phyloP scores from a whole-genome alignment of 179 eudicot genomes.

The Vitellaria paradoxa region DNA sequence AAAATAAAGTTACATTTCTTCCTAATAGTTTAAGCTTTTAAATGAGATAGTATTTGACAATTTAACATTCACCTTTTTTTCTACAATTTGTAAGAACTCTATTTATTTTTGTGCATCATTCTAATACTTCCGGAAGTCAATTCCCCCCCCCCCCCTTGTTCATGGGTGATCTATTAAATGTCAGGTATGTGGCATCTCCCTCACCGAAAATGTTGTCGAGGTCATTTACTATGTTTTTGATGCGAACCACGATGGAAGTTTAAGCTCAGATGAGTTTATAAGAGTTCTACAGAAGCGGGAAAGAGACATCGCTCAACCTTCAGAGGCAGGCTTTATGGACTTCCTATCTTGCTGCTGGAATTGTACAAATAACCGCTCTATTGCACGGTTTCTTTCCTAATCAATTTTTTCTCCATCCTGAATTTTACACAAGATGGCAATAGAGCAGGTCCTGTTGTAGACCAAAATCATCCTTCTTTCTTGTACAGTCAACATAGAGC shows the following conservation, averaged over 20 bases:
- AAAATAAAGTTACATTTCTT: too few relatives aligned
- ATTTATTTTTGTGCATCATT: neutral
- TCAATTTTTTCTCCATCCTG: neutral
- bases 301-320: constrained; percentile 40
- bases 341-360: constrained; percentile 53
- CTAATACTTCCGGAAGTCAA: neutral
- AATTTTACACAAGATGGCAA: neutral
- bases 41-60: too few relatives aligned
- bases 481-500: neutral
- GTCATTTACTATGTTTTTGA: constrained; percentile 75
- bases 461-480: neutral
- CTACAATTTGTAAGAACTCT: neutral
- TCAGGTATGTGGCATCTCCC: constrained; percentile 78
- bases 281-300: constrained; percentile 65
- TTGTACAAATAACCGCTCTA: constrained; percentile 35
- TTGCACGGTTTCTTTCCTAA: constrained; percentile 9
- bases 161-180: neutral
- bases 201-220: constrained; percentile 64
- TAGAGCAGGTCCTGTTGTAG: neutral
- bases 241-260: constrained; percentile 62
- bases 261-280: constrained; percentile 77
- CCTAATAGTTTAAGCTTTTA: too few relatives aligned
- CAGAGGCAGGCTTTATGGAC: constrained; percentile 38
- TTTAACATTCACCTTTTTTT: too few relatives aligned
- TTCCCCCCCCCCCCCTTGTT: neutral